Percentiles rank a stretch among this genome's conserved stretches.
Evolutionary conservation across 208 protist species (phyloP).

Genomic region (Leishmania turanica): DNA sequence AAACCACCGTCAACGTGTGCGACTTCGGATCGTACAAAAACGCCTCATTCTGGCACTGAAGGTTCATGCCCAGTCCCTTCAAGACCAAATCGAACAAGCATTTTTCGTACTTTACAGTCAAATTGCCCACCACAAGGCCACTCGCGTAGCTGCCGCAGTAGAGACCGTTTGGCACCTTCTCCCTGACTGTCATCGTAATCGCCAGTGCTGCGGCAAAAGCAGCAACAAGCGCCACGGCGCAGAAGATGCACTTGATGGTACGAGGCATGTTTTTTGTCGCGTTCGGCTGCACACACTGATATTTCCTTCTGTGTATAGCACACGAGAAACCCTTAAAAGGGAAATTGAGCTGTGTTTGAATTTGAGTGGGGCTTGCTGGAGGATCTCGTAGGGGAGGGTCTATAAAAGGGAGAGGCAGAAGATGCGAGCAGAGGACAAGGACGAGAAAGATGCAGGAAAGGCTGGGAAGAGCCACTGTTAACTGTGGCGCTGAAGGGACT

Average conservation of each 20-base stretch:
- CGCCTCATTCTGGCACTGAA: slow-evolving; percentile 58
- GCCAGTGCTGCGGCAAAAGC: not conserved
- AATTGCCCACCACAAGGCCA: slow-evolving; percentile 48
- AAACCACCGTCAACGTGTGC: slow-evolving; percentile 32
- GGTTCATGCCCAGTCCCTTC: slow-evolving; percentile 37
- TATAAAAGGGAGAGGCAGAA: not conserved
- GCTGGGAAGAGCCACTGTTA: not conserved
- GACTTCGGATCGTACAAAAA: slow-evolving; percentile 66
- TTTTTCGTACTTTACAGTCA: slow-evolving; percentile 24
- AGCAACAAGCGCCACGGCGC: not conserved
- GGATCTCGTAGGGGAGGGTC: not conserved
- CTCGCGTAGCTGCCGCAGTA: slow-evolving; percentile 70
- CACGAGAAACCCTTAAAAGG: not conserved
- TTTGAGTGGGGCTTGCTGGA: not conserved
- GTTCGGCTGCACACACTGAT: not conserved
- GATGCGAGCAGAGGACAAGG: not conserved
- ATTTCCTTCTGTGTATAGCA: not conserved
- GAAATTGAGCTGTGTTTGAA: not conserved
- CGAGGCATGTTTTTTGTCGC: not conserved
- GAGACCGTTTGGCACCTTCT: slow-evolving; percentile 23
- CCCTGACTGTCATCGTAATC: not conserved
- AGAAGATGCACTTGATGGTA: not conserved
- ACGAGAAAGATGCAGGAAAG: not conserved
- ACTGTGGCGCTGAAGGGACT: not conserved
- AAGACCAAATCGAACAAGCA: slow-evolving; percentile 60